phyloP scores from a whole-genome alignment of 495 filamentous ascomycete genomes.

The Opeltia flavorubescens region DNA sequence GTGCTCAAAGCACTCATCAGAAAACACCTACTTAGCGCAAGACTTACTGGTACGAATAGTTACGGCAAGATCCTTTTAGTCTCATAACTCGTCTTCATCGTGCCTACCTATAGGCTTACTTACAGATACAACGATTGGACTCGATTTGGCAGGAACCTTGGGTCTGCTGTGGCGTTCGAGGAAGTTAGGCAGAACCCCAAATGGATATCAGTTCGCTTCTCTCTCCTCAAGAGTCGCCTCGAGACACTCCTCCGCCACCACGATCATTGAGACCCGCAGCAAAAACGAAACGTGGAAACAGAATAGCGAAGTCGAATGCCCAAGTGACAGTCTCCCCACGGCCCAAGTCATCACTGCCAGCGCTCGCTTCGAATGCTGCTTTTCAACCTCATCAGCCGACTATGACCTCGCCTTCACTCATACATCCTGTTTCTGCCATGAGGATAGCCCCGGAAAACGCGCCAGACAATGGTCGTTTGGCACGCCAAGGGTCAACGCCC shows the following conservation, averaged over 20 bases:
- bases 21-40: too few relatives aligned
- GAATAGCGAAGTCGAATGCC: conserved; percentile 3
- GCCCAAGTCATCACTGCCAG: conserved; percentile 6
- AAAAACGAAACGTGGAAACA: conserved; percentile 11
- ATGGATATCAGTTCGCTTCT: conserved; percentile 68
- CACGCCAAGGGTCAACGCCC: conserved; percentile 38
- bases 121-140: too few relatives aligned
- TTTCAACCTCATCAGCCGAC: conserved; percentile 10
- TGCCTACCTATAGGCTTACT: too few relatives aligned
- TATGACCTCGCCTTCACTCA: conserved; percentile 12
- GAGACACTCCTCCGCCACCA: conserved; percentile 18
- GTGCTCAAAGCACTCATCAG: too few relatives aligned
- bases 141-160: background rate
- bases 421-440: conserved; percentile 10
- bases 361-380: conserved; percentile 11
- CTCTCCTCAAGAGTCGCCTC: conserved; percentile 50
- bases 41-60: too few relatives aligned
- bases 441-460: conserved; percentile 20
- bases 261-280: conserved; percentile 15
- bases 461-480: conserved; percentile 19
- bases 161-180: background rate
- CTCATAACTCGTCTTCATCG: too few relatives aligned
- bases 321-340: conserved; percentile 2
- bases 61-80: too few relatives aligned
- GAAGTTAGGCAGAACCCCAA: background rate